Conservation (phyloP, 2,329 filamentous ascomycete genomes). For the Alternaria sp. region DNA sequence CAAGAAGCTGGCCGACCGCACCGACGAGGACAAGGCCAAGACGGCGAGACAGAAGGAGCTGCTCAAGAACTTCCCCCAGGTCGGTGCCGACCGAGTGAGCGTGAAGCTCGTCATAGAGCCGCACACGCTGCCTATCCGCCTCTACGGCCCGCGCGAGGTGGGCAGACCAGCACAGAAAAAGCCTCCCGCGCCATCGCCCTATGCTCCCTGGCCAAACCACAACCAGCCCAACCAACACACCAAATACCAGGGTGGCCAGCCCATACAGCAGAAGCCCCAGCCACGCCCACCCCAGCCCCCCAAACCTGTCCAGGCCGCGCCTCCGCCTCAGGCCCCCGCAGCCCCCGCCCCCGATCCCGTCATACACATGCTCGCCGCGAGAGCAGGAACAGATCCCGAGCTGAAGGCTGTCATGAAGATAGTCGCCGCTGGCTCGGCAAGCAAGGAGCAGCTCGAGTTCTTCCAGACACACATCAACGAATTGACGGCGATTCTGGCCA, state of each 20-base stretch:
- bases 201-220: conserved; percentile 45
- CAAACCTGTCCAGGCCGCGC: conserved; percentile 34
- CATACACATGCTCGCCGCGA: conserved; percentile 78
- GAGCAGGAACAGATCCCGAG: conserved; percentile 73
- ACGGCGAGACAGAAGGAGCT: conserved; percentile 68
- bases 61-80: conserved; percentile 45
- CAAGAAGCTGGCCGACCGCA: conserved; percentile 63
- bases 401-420: conserved; percentile 83
- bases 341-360: conserved; percentile 70
- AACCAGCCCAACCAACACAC: conserved; percentile 33
- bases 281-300: conserved; percentile 31
- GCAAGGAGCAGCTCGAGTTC: conserved; percentile 71
- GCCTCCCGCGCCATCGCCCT: conserved; percentile 29
- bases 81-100: conserved; percentile 31
- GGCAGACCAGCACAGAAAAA: conserved; percentile 37
- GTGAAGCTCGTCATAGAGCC: conserved; percentile 73
- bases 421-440: conserved; percentile 77
- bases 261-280: conserved; percentile 26
- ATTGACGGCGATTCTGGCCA: conserved; percentile 63
- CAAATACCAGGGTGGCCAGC: conserved; percentile 31
- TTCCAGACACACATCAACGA: conserved; percentile 85
- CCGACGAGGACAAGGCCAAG: conserved; percentile 62
- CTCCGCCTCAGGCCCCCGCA: conserved; percentile 26
- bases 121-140: conserved; percentile 73
- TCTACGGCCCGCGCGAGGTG: conserved; percentile 42